A percentile compares a stretch with the other conserved stretches of the same genome.
phyloP scores from a whole-genome alignment of 2,329 filamentous ascomycete species.

The Epichloe gansuensis region DNA sequence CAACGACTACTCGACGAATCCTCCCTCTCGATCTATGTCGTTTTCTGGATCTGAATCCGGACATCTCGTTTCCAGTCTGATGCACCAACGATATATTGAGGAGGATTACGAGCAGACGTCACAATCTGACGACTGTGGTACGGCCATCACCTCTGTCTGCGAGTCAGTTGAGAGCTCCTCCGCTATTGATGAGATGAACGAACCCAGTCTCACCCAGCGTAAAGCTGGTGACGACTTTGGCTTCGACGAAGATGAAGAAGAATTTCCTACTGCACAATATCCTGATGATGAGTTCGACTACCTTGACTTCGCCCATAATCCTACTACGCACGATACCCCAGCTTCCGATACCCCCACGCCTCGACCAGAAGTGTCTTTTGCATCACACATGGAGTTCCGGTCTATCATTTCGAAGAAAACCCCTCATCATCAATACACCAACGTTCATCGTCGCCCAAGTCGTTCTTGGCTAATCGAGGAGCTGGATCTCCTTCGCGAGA shows the following conservation, averaged over 20 bases:
- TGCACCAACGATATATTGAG: slow-evolving; percentile 18
- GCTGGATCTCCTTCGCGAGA: slow-evolving; percentile 13
- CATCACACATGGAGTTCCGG: slow-evolving; percentile 27
- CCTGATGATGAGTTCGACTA: slow-evolving; percentile 25
- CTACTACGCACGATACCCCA: slow-evolving; percentile 20
- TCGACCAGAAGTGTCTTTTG: slow-evolving; percentile 22
- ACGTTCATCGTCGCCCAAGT: slow-evolving; percentile 24
- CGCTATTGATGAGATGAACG: slow-evolving; percentile 20
- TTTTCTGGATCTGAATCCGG: slow-evolving; percentile 40
- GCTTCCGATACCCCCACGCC: slow-evolving; percentile 34
- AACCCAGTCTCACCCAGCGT: slow-evolving; percentile 17
- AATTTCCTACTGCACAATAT: slow-evolving; percentile 27
- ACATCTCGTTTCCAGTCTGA: slow-evolving; percentile 20
- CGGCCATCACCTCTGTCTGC: slow-evolving; percentile 31
- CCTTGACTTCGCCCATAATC: slow-evolving; percentile 11
- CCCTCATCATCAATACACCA: slow-evolving; percentile 20
- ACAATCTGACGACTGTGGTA: slow-evolving; percentile 32
- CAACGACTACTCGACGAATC: slow-evolving; percentile 22
- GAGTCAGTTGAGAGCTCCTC: slow-evolving; percentile 30
- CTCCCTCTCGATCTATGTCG: slow-evolving; percentile 36
- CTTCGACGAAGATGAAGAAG: slow-evolving; percentile 23
- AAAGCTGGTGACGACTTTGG: slow-evolving; percentile 20
- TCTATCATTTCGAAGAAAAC: slow-evolving; percentile 19
- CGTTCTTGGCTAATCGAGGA: slow-evolving; percentile 18
- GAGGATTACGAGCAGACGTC: slow-evolving; percentile 34